Conservation (phyloP, 2,329 filamentous ascomycete species). For the Cladorrhinum sp. region DNA sequence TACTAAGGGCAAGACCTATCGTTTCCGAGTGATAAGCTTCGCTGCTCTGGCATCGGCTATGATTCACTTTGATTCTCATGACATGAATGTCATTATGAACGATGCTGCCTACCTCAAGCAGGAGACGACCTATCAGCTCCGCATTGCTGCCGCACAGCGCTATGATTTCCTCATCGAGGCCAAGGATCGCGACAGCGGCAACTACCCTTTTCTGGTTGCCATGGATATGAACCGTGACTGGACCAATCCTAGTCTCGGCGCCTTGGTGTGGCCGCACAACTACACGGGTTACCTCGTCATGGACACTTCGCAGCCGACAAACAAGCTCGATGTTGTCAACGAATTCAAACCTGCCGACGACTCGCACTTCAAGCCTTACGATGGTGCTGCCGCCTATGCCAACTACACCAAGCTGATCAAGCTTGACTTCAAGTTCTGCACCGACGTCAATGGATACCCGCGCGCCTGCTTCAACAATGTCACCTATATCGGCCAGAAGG, state of each 20-base stretch:
- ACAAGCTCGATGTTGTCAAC: constrained; percentile 32
- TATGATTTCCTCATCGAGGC: constrained; percentile 43
- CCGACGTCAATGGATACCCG: constrained; percentile 58
- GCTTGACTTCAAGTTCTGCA: constrained; percentile 56
- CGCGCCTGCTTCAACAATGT: constrained; percentile 64
- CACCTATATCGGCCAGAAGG: constrained; percentile 65
- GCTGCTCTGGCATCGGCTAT: constrained; percentile 43
- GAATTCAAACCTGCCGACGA: constrained; percentile 59
- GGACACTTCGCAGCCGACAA: constrained; percentile 31
- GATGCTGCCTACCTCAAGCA: constrained; percentile 42
- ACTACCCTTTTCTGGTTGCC: constrained; percentile 44
- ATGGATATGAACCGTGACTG: constrained; percentile 45
- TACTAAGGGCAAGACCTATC: constrained; percentile 43
- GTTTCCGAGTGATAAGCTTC: constrained; percentile 47
- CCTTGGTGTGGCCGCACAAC: constrained; percentile 37
- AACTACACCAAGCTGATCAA: constrained; percentile 54
- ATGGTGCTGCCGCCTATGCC: constrained; percentile 48
- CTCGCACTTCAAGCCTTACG: constrained; percentile 54
- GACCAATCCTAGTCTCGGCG: constrained; percentile 30
- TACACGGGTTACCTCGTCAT: constrained; percentile 44
- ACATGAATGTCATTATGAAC: constrained; percentile 45
- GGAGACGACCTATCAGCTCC: constrained; percentile 37
- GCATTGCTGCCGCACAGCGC: constrained; percentile 43
- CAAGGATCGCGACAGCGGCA: constrained; percentile 34
- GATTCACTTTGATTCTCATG: constrained; percentile 43